These are phyloP conservation scores for Heritiera littoralis DNA, from an alignment of 345 rosid genomes.

Conservation along the genomic window DNA sequence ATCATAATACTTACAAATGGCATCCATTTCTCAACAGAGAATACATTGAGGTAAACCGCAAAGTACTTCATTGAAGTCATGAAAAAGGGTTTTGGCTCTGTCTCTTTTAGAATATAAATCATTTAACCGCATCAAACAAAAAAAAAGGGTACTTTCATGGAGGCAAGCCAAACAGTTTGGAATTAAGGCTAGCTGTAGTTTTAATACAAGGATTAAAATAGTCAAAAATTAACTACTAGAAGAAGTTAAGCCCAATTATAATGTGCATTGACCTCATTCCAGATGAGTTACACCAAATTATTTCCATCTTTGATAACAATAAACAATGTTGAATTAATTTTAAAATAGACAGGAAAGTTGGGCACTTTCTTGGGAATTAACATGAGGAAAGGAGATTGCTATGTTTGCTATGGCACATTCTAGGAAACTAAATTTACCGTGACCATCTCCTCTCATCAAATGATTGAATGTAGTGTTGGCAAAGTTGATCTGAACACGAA, in stretches of 20 bases:
- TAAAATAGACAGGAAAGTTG: not conserved
- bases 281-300: no score
- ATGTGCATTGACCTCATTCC: no score
- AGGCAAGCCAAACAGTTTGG: conserved; percentile 4
- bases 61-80: not conserved
- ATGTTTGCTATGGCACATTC: no score
- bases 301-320: not conserved
- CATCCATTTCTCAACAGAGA: not conserved
- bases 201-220: no score
- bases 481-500: not conserved
- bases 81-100: not conserved
- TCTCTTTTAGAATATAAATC: not conserved
- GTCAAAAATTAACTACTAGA: no score
- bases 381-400: no score
- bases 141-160: not conserved
- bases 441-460: not conserved
- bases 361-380: no score
- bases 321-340: not conserved
- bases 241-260: no score
- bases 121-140: not conserved
- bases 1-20: not conserved
- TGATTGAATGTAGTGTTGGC: not conserved
- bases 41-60: not conserved
- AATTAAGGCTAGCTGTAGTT: not conserved
- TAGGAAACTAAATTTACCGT: not conserved